phyloP scores from a whole-genome alignment of 1,284 basidiomycete genomes.

The Microbotryomycetes sp. region DNA sequence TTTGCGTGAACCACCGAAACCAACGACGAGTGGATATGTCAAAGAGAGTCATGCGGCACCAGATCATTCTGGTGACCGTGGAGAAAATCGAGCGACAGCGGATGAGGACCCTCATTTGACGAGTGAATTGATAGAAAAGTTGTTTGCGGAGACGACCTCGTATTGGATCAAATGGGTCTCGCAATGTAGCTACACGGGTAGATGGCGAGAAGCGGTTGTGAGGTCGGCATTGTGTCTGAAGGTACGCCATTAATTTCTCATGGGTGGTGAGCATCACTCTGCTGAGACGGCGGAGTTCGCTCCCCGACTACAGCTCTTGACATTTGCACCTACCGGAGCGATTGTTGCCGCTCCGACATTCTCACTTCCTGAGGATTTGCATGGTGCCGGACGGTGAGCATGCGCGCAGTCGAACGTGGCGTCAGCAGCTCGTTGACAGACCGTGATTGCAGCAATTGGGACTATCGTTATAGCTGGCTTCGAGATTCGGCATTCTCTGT shows the following conservation, averaged over 20 bases:
- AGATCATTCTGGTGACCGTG: neutral
- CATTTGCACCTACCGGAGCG: slow-evolving; percentile 75
- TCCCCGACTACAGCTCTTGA: slow-evolving; percentile 51
- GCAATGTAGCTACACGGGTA: slow-evolving; percentile 71
- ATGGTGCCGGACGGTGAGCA: slow-evolving; percentile 54
- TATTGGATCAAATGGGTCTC: slow-evolving; percentile 84
- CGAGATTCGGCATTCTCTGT: slow-evolving; percentile 86
- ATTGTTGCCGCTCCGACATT: slow-evolving; percentile 90
- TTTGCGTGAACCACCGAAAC: slow-evolving; percentile 51
- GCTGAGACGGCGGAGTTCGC: too few species aligned
- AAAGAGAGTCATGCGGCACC: slow-evolving; percentile 3
- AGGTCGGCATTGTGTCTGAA: slow-evolving; percentile 79
- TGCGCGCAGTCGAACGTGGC: neutral
- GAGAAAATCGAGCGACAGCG: slow-evolving; percentile 6
- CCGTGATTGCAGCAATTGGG: slow-evolving; percentile 61
- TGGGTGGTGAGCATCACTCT: neutral
- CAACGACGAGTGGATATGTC: neutral
- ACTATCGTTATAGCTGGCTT: slow-evolving; percentile 50
- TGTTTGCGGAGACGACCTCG: slow-evolving; percentile 58
- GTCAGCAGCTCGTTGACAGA: too few species aligned
- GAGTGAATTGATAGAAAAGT: slow-evolving; percentile 6
- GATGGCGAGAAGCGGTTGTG: slow-evolving; percentile 89
- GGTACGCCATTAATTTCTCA: slow-evolving; percentile 2
- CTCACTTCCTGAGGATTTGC: slow-evolving; percentile 77
- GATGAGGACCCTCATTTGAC: slow-evolving; percentile 17